Conservation (phyloP, 495 filamentous ascomycete species). For the Darksidea phi region DNA sequence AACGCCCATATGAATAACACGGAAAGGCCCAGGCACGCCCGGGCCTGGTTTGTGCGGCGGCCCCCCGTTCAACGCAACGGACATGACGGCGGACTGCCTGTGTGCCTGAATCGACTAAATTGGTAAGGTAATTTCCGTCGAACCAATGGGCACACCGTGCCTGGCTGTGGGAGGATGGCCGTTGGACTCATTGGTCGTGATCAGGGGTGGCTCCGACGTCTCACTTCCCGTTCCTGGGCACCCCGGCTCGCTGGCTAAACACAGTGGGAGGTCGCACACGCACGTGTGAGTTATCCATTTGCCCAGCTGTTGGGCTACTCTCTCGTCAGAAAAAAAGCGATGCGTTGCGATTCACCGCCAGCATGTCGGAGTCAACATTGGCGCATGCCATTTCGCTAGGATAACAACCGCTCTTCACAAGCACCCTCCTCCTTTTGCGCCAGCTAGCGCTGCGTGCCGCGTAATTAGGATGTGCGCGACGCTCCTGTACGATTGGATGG, state of each 20-base stretch:
- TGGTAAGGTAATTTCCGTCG: neutral
- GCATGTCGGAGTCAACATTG: neutral
- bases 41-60: too few species aligned
- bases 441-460: constrained; percentile 9
- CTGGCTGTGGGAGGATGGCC: neutral
- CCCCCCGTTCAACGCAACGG: neutral
- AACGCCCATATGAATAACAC: too few species aligned
- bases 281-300: constrained; percentile 23
- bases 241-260: neutral
- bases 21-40: too few species aligned
- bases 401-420: neutral
- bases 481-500: neutral
- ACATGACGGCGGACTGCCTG: neutral
- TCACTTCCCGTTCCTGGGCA: neutral
- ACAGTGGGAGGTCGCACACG: constrained; percentile 1
- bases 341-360: neutral
- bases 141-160: constrained; percentile 23
- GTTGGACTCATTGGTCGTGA: constrained; percentile 12
- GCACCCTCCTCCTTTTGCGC: neutral
- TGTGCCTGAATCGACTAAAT: neutral
- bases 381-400: neutral
- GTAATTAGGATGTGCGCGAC: constrained; percentile 22
- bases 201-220: constrained; percentile 8
- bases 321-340: neutral
- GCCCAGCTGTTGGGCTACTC: neutral